Percentiles rank a stretch among this genome's conserved stretches.
These are phyloP conservation scores for Parietaria judaica DNA, from an alignment of 306 rosid genomes.

Conservation along the genomic window DNA sequence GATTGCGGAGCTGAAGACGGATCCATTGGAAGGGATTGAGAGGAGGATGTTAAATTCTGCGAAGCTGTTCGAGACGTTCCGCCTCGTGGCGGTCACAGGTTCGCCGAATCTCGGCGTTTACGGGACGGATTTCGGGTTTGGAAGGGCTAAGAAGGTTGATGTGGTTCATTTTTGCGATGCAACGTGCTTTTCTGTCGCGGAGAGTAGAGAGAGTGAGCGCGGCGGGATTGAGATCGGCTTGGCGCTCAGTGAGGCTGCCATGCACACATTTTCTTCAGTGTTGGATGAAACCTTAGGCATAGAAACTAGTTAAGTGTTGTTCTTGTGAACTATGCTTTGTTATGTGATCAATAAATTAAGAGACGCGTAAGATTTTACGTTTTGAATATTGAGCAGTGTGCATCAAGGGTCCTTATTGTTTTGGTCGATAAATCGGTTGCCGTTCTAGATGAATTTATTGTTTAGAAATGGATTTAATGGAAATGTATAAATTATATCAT, in stretches of 20 bases:
- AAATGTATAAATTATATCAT: too few relatives aligned
- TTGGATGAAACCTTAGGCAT: background rate
- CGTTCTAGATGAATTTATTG: too few relatives aligned
- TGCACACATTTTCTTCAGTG: too few relatives aligned
- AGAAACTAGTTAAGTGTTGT: background rate
- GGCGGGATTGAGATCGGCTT: conserved; percentile 12
- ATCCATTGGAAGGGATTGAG: background rate
- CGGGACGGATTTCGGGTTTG: conserved; percentile 16
- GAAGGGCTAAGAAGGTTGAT: conserved; percentile 6
- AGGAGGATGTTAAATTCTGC: background rate
- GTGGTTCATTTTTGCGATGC: background rate
- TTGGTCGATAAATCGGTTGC: too few relatives aligned
- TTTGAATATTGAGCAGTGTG: too few relatives aligned
- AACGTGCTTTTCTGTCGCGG: background rate
- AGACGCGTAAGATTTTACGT: too few relatives aligned
- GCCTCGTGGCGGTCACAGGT: background rate
- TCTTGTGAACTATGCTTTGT: too few relatives aligned
- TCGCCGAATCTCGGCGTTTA: conserved; percentile 12
- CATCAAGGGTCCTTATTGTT: too few relatives aligned
- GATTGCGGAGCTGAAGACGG: background rate
- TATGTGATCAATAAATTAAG: too few relatives aligned
- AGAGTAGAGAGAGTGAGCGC: conserved; percentile 10
- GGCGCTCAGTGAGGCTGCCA: too few relatives aligned
- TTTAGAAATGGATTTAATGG: too few relatives aligned
- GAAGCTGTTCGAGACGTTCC: background rate